Conservation (phyloP, 2,329 filamentous ascomycete species). For the Verticillium albo-atrum region DNA sequence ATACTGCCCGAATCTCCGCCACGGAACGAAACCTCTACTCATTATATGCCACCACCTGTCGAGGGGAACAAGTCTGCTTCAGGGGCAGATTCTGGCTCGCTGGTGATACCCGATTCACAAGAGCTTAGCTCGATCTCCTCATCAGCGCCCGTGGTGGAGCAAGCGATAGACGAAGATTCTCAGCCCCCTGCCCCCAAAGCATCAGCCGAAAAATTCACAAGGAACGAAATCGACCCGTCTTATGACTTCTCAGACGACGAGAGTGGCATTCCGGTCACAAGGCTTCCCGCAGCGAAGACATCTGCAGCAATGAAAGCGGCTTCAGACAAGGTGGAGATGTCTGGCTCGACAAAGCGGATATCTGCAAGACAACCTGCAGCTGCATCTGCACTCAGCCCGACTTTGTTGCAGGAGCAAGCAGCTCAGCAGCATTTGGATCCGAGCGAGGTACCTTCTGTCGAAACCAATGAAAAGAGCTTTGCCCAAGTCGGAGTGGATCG, state of each 20-base stretch:
- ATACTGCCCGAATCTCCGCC: not conserved
- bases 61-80: not conserved
- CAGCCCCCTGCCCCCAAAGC: not conserved
- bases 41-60: not conserved
- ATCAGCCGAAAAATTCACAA: constrained; percentile 1
- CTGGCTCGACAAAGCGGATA: not conserved
- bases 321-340: not conserved
- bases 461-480: not conserved
- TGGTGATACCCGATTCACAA: not conserved
- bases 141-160: not conserved
- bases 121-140: not conserved
- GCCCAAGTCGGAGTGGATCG: not conserved
- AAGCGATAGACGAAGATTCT: not conserved
- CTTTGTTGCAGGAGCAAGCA: not conserved
- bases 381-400: not conserved
- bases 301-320: not conserved
- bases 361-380: not conserved
- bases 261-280: constrained; percentile 9
- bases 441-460: not conserved
- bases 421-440: not conserved
- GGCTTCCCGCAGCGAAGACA: not conserved
- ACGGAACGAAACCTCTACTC: not conserved
- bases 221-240: constrained; percentile 9
- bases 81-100: not conserved
- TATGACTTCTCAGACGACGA: constrained; percentile 18